Evolutionary conservation across 176 grass and related monocot genomes (phyloP).

Genomic region (Puya raimondii): DNA sequence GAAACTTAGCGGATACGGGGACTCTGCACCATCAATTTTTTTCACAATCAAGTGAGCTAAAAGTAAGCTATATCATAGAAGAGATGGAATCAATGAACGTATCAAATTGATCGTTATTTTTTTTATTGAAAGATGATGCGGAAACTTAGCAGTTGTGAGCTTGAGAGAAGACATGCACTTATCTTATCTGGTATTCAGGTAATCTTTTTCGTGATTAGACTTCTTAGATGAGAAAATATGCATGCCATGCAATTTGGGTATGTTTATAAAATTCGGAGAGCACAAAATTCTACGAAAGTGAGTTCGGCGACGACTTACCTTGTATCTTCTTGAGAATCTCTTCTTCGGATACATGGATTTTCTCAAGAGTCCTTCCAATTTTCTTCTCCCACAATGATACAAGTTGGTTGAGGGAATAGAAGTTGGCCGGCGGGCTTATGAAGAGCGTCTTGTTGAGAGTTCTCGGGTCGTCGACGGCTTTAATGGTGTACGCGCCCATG

Average conservation of each 20-base stretch:
- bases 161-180: too few species aligned
- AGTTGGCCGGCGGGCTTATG: constrained; percentile 17
- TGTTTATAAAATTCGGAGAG: too few species aligned
- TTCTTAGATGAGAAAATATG: too few species aligned
- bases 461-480: constrained; percentile 31
- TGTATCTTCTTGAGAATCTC: constrained; percentile 1
- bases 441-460: constrained; percentile 27
- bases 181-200: too few species aligned
- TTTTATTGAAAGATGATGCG: too few species aligned
- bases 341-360: constrained; percentile 18
- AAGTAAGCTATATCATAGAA: too few species aligned
- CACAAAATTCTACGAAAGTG: not conserved
- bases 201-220: too few species aligned
- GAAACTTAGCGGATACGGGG: constrained; percentile 10
- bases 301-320: not conserved
- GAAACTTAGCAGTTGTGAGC: too few species aligned
- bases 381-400: constrained; percentile 36
- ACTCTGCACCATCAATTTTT: constrained; percentile 2
- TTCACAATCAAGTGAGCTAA: too few species aligned
- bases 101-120: too few species aligned
- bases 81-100: too few species aligned
- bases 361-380: constrained; percentile 15
- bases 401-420: constrained; percentile 22
- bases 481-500: constrained; percentile 23
- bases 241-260: too few species aligned